Evolutionary conservation across 495 filamentous ascomycete species (phyloP), one percentile per base, ranked within the genome.

Genomic region (Aspergillus ellipticus): DNA sequence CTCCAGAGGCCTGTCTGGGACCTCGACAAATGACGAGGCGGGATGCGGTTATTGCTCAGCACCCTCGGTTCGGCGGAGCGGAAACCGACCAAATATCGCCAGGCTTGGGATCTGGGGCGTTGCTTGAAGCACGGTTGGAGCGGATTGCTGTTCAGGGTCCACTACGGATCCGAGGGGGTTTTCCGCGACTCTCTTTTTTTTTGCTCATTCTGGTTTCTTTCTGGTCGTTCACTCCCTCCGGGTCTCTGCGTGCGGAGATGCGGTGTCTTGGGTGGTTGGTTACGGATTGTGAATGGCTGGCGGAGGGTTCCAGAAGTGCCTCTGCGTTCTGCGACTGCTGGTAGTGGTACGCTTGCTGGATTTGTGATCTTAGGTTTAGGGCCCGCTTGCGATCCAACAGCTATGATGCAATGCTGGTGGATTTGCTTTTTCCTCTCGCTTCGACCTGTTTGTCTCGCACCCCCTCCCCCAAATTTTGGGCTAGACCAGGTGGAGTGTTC

Each of bases 41-140:
- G 16, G 7, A 6, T n/a, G 11, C 21, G 17, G 3, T 24, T 33
- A n/a, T n/a, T n/a, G 28, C 17, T 49, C 24, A 7, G 24, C 24
- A 39, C 17, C 21, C 24, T 50, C 51, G 45, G 56, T 15, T 54
- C 56, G 56, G 56, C 56, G 46, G 56, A 59, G 56, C 51, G 56
- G 56, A 59, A 47, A 33, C 16, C 7, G 6, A n/a, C 24, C 20
- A 20, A 47, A 24, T 24, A 24, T 24, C 47, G 24, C 41, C 10
- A 4, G 24, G 8, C 7, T 45, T 42, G 8, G 20, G 42, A 17
- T 28, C 42, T 45, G 28, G 31, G 37, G 31, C 11, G 20, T 16
- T 20, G 29, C 17, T 49, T 22, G 16, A 20, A n/a, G 24, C 24
- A 47, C 22, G n/a, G 26, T 28, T 28, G 45, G 45, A 48, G 45